Percentiles rank a stretch among this genome's conserved stretches.
These are phyloP conservation scores for Cruciata laevipes DNA, from an alignment of 257 asterid genomes.

Conservation along the genomic window DNA sequence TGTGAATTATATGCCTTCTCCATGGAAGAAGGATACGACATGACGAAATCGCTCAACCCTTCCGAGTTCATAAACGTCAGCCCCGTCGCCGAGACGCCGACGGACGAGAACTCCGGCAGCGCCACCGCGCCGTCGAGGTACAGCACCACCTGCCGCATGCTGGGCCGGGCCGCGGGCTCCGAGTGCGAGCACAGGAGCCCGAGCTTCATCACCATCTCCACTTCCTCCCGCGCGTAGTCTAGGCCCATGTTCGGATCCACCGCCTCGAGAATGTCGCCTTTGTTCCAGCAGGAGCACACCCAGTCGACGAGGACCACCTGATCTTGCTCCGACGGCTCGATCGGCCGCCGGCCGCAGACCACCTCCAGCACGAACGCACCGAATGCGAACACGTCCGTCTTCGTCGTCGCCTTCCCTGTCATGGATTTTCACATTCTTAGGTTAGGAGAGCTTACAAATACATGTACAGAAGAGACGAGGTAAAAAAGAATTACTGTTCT, in stretches of 20 bases:
- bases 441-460: too few relatives aligned
- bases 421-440: not conserved
- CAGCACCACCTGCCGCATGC: conserved; percentile 34
- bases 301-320: conserved; percentile 35
- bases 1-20: conserved; percentile 16
- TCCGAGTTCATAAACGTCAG: conserved; percentile 12
- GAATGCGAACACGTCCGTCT: conserved; percentile 49
- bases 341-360: conserved; percentile 54
- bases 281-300: conserved; percentile 39
- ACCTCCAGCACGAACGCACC: conserved; percentile 70
- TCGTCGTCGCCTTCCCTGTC: conserved; percentile 49
- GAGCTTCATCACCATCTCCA: conserved; percentile 42
- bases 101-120: conserved; percentile 36
- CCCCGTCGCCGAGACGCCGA: conserved; percentile 20
- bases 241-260: conserved; percentile 36
- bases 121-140: conserved; percentile 38
- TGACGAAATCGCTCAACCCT: conserved; percentile 38
- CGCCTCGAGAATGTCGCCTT: conserved; percentile 34
- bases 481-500: too few relatives aligned
- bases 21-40: conserved; percentile 13
- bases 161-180: conserved; percentile 37
- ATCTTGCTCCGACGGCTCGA: conserved; percentile 30
- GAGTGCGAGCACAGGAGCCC: conserved; percentile 48
- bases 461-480: too few relatives aligned
- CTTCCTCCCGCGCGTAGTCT: conserved; percentile 33